Evolutionary conservation across 1,139 yeast genomes (phyloP).

Genomic region (Diutina catenulata): DNA sequence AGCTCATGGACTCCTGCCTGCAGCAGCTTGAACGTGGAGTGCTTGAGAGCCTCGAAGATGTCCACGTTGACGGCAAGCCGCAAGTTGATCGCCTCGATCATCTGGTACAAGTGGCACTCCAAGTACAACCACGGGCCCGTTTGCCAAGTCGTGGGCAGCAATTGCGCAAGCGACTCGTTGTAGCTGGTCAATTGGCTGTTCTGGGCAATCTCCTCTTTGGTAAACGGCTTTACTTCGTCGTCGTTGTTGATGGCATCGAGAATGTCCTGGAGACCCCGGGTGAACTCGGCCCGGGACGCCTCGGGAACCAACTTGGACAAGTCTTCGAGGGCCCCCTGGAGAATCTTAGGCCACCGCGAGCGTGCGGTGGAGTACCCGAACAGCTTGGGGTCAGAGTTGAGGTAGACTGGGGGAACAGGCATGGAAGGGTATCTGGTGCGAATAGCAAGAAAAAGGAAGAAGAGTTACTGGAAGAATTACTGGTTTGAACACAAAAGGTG

Average conservation of each 20-base stretch:
- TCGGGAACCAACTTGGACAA: constrained; percentile 19
- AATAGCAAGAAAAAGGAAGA: background rate
- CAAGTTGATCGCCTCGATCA: constrained; percentile 9
- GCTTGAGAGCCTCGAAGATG: constrained; percentile 58
- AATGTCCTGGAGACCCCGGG: constrained; percentile 14
- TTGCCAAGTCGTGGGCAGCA: constrained; percentile 48
- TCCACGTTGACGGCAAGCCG: constrained; percentile 38
- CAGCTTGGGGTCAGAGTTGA: constrained; percentile 58
- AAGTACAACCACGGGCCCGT: constrained; percentile 88
- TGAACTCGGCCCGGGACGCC: constrained; percentile 23
- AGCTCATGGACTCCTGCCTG: constrained; percentile 72
- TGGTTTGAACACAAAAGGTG: background rate
- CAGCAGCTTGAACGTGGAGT: constrained; percentile 65
- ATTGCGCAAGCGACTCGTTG: constrained; percentile 31
- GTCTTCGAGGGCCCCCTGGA: constrained; percentile 59
- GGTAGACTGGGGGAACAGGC: constrained; percentile 11
- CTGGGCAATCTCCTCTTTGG: constrained; percentile 6
- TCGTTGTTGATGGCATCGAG: constrained; percentile 28
- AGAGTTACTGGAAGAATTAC: background rate
- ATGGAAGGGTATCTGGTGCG: no score
- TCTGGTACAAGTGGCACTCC: constrained; percentile 77
- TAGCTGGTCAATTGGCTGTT: constrained; percentile 15
- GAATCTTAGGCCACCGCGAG: constrained; percentile 79
- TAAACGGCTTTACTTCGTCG: constrained; percentile 28
- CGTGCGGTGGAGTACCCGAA: constrained; percentile 76